Conservation (phyloP, 768 basidiomycete species). For the Boletus vinaceobasis region DNA sequence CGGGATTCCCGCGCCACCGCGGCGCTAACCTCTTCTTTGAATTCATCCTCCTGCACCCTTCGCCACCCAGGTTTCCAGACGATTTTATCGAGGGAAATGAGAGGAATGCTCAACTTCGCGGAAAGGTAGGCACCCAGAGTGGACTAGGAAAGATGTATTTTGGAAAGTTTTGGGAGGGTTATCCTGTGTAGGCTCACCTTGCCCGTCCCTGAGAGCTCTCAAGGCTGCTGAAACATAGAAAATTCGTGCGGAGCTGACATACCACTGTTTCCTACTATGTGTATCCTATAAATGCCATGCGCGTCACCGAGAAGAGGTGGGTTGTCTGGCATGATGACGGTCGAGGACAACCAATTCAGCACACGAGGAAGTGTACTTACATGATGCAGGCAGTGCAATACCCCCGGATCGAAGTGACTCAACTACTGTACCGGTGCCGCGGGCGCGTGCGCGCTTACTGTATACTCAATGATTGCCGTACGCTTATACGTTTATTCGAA, state of each 20-base stretch:
- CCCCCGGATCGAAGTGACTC: constrained; percentile 1
- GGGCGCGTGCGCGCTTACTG: not conserved
- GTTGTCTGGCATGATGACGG: constrained; percentile 7
- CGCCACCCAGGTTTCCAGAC: constrained; percentile 52
- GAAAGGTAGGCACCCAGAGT: constrained; percentile 48
- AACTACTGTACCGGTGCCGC: not conserved
- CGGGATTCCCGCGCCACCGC: constrained; percentile 28
- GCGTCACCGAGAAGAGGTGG: constrained; percentile 40
- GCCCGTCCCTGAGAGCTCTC: constrained; percentile 31
- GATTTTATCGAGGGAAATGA: constrained; percentile 45
- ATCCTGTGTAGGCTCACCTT: constrained; percentile 35
- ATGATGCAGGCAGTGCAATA: not conserved
- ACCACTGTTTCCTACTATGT: constrained; percentile 54
- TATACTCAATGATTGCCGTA: not conserved
- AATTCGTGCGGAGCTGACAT: constrained; percentile 12
- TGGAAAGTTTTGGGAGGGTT: no score
- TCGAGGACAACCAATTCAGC: no score
- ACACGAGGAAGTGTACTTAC: not conserved
- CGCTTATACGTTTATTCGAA: not conserved
- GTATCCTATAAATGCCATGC: constrained; percentile 45
- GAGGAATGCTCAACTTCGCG: constrained; percentile 40
- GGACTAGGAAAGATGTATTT: constrained; percentile 31
- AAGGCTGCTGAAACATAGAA: not conserved
- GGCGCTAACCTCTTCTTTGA: constrained; percentile 14
- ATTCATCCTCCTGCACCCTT: constrained; percentile 26